phyloP scores from a whole-genome alignment of 129 eudicot genomes.

The Saussurea involucrata region DNA sequence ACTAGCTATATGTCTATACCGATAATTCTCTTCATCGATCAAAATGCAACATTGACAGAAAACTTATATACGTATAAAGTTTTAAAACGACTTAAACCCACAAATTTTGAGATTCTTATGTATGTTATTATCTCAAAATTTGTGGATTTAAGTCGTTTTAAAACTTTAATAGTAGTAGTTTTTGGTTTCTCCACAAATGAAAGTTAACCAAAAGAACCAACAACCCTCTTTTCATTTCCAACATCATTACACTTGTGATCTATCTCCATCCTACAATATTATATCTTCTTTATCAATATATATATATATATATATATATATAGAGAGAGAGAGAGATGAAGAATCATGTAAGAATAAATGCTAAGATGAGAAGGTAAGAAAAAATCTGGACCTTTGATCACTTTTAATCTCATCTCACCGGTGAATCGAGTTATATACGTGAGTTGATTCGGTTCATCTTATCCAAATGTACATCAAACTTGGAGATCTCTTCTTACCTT shows the following conservation, averaged over 20 bases:
- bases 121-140: too few species aligned
- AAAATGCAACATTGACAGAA: not conserved
- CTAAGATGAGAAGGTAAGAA: too few species aligned
- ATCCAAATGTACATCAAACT: too few species aligned
- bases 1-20: not conserved
- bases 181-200: not conserved
- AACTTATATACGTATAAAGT: not conserved
- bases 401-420: too few species aligned
- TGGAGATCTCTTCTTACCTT: too few species aligned
- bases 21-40: not conserved
- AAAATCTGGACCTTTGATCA: too few species aligned
- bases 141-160: too few species aligned
- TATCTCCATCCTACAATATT: not conserved
- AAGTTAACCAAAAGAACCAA: not conserved
- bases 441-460: too few species aligned
- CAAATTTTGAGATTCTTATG: not conserved
- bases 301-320: not conserved
- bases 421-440: too few species aligned
- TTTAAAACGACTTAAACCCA: not conserved
- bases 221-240: conserved; percentile 4
- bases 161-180: not conserved
- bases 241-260: conserved; percentile 17
- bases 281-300: not conserved
- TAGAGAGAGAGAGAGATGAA: too few species aligned
- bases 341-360: too few species aligned